Conservation (phyloP, 2,329 filamentous ascomycete species). For the Hymenoscyphus linearis region DNA sequence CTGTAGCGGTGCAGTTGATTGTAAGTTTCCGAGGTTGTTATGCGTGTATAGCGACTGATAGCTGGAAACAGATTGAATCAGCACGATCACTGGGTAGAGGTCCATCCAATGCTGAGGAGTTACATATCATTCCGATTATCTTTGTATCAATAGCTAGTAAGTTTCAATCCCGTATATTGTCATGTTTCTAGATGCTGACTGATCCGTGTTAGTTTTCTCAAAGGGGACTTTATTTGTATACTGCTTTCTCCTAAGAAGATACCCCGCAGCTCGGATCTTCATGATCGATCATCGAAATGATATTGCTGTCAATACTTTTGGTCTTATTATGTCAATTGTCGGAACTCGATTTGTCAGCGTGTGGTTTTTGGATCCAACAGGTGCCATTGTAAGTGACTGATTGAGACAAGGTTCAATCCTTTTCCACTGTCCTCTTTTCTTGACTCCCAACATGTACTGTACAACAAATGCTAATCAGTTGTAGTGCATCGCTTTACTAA, state of each 20-base stretch:
- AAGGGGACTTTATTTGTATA: slow-evolving; percentile 49
- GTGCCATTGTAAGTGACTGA: slow-evolving; percentile 53
- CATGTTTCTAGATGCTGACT: not conserved
- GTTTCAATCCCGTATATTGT: slow-evolving; percentile 19
- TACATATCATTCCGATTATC: slow-evolving; percentile 49
- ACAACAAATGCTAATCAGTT: slow-evolving; percentile 43
- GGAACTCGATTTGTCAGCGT: slow-evolving; percentile 59
- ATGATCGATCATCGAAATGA: slow-evolving; percentile 50
- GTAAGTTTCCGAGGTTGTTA: slow-evolving; percentile 34
- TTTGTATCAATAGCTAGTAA: slow-evolving; percentile 50
- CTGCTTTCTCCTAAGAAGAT: slow-evolving; percentile 47
- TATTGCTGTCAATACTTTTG: slow-evolving; percentile 86
- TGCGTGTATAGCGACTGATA: slow-evolving; percentile 1
- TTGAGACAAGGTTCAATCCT: too few relatives aligned
- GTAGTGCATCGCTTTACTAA: slow-evolving; percentile 74
- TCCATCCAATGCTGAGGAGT: slow-evolving; percentile 36
- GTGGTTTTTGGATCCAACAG: slow-evolving; percentile 81
- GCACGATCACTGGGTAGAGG: slow-evolving; percentile 45
- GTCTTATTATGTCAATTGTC: slow-evolving; percentile 77
- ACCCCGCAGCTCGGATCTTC: slow-evolving; percentile 51
- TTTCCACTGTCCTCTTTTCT: too few relatives aligned
- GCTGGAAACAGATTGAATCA: slow-evolving; percentile 44
- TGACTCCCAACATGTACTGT: too few relatives aligned
- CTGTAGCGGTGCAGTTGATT: slow-evolving; percentile 57
- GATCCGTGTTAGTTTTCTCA: slow-evolving; percentile 38